These are phyloP conservation scores for Ilex aquifolium DNA, from an alignment of 257 asterid genomes.

Conservation along the genomic window DNA sequence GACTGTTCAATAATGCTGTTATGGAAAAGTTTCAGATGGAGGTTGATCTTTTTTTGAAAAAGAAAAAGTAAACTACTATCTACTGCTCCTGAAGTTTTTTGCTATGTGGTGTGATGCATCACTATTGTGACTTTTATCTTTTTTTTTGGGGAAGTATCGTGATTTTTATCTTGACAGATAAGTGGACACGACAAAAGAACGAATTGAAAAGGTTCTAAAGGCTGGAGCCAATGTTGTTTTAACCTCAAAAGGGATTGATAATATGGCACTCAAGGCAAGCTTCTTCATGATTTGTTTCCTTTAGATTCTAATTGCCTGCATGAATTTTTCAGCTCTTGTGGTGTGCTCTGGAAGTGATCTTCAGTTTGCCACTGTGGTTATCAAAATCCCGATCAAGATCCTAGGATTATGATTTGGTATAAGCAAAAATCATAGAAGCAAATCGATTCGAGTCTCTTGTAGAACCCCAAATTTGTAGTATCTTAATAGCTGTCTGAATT, in stretches of 20 bases:
- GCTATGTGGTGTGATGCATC: conserved; percentile 3
- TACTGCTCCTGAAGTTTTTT: background rate
- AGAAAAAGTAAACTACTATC: too few species aligned
- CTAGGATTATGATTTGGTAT: too few species aligned
- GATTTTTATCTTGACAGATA: conserved; percentile 46
- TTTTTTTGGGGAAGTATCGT: too few species aligned
- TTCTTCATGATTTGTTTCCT: conserved; percentile 3
- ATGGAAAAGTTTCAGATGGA: too few species aligned
- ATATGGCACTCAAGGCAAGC: conserved; percentile 95
- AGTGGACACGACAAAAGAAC: conserved; percentile 95
- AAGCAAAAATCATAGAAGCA: too few species aligned
- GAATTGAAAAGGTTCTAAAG: conserved; percentile 84
- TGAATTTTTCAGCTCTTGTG: background rate
- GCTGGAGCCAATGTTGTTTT: conserved; percentile 96
- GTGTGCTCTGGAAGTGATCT: background rate
- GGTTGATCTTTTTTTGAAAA: too few species aligned
- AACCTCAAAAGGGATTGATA: conserved; percentile 97
- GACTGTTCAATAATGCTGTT: too few species aligned
- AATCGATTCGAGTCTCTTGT: too few species aligned
- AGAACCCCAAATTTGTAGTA: too few species aligned
- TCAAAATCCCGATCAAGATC: too few species aligned
- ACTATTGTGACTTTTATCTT: background rate
- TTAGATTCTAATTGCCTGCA: background rate
- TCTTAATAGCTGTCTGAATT: background rate
- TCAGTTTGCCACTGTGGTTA: too few species aligned